phyloP scores from a whole-genome alignment of 148 eudicot genomes.

The Persicaria tinctoria region DNA sequence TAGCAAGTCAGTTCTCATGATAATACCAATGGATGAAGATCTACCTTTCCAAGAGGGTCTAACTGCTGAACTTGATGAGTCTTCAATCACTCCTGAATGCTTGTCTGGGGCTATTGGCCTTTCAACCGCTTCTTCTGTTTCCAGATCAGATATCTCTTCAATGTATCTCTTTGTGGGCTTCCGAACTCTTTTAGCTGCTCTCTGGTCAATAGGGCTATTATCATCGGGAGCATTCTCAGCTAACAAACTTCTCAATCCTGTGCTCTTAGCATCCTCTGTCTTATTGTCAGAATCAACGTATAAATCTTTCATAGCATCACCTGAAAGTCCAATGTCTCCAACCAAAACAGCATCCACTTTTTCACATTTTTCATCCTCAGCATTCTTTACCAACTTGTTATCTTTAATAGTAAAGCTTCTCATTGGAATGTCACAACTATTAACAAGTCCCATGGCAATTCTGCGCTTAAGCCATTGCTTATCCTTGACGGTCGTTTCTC shows the following conservation, averaged over 20 bases:
- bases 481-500: conserved; percentile 87
- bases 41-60: conserved; percentile 30
- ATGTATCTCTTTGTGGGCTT: conserved; percentile 91
- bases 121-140: conserved; percentile 34
- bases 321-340: conserved; percentile 30
- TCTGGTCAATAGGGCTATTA: conserved; percentile 42
- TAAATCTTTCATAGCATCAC: conserved; percentile 28
- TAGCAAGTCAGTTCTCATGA: conserved; percentile 70
- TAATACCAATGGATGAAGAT: conserved; percentile 25
- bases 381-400: conserved; percentile 38
- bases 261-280: conserved; percentile 23
- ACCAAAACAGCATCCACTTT: conserved; percentile 23
- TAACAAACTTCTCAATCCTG: conserved; percentile 25
- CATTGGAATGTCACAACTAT: conserved; percentile 79
- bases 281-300: conserved; percentile 21
- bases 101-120: conserved; percentile 34
- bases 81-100: conserved; percentile 25
- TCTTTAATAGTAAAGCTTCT: conserved; percentile 56
- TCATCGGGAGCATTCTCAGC: conserved; percentile 26
- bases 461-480: conserved; percentile 95
- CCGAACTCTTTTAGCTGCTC: conserved; percentile 71
- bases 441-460: conserved; percentile 87
- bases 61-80: conserved; percentile 24
- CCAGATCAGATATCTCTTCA: conserved; percentile 79
- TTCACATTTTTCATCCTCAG: conserved; percentile 28